Evolutionary conservation across 2,329 filamentous ascomycete genomes (phyloP), one percentile per base, ranked within the genome.

Genomic region (Mariannaea elegans): DNA sequence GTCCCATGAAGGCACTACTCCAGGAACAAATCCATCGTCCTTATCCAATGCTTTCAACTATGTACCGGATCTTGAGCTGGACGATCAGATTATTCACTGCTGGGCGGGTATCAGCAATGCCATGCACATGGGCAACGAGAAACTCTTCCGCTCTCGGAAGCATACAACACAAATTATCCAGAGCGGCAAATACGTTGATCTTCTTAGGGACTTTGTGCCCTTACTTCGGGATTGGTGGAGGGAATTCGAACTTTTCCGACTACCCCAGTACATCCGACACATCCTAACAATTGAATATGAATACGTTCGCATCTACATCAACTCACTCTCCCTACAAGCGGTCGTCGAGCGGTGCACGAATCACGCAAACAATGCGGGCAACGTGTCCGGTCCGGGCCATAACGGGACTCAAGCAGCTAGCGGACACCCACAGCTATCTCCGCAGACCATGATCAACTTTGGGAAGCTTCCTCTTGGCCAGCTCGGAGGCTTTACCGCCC

Each of bases 271-370:
- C 63, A 89, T 88, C 65, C 80, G 85, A 27, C 88, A 93, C 73
- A 94, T 98, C 59, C 82, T 99, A 27, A 90, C 88, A 7, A 97
- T 98, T 65, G 95, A 99, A 78, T 97, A 95, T 72, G 93, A 98
- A 72, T 97, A 97, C 73, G 93, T 94, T 23, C 87, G 94, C 70
- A 91, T 97, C 49, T 98, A 98, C 73, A 86, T 97, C 78, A 97
- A 98, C 75, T 97, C 94, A 1, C 82, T 99, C 2, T 94, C 94
- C 2, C 81, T 99, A 2, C 95, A 99, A 77, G 95, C 95, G 19
- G 93, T 98, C 3, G 93, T 98, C 6, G 94, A 97, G 76, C 87
- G 94, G 61, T 97, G 92, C 77, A 94, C 93, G 7, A 93, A 70
- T 29, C 66, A 94, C 64, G 88, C 89, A 19, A 80, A 78, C 10